These are phyloP conservation scores for Plenodomus tracheiphilus DNA, from an alignment of 2,329 filamentous ascomycete species.

Conservation along the genomic window DNA sequence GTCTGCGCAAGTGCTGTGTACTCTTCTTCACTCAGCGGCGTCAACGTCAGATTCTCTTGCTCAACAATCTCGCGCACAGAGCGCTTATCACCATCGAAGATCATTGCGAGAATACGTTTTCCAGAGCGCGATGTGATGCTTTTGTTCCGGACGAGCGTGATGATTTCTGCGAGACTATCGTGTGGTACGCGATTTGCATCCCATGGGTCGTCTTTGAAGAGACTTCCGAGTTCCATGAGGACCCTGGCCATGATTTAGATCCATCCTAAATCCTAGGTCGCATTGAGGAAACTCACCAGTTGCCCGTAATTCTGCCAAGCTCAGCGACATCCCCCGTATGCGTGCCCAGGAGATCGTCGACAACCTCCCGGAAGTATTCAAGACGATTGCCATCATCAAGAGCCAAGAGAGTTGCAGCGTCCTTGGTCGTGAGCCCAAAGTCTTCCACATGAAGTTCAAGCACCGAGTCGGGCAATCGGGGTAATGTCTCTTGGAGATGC, in stretches of 20 bases:
- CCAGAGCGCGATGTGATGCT: conserved; percentile 59
- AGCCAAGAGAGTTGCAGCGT: conserved; percentile 77
- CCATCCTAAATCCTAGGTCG: neutral
- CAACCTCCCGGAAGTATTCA: conserved; percentile 76
- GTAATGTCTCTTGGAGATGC: conserved; percentile 65
- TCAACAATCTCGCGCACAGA: conserved; percentile 58
- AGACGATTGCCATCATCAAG: conserved; percentile 78
- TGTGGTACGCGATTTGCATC: conserved; percentile 45
- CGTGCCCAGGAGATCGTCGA: neutral
- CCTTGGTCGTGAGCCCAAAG: conserved; percentile 77
- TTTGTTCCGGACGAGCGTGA: conserved; percentile 46
- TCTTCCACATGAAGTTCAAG: conserved; percentile 61
- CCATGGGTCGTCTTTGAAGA: conserved; percentile 51
- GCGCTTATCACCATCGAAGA: conserved; percentile 57
- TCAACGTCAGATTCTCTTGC: conserved; percentile 59
- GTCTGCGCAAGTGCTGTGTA: conserved; percentile 59
- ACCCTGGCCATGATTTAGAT: conserved; percentile 42
- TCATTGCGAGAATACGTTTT: conserved; percentile 60
- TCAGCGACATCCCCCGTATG: neutral
- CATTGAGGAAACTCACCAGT: conserved; percentile 50
- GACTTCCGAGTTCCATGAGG: conserved; percentile 56
- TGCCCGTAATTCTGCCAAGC: conserved; percentile 57
- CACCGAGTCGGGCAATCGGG: conserved; percentile 72
- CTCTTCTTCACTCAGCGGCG: conserved; percentile 58
- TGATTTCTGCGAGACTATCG: conserved; percentile 49